Percentiles rank a stretch among this genome's conserved stretches.
phyloP scores from a whole-genome alignment of 2,329 filamentous ascomycete species.

The Bipolaris cookei region DNA sequence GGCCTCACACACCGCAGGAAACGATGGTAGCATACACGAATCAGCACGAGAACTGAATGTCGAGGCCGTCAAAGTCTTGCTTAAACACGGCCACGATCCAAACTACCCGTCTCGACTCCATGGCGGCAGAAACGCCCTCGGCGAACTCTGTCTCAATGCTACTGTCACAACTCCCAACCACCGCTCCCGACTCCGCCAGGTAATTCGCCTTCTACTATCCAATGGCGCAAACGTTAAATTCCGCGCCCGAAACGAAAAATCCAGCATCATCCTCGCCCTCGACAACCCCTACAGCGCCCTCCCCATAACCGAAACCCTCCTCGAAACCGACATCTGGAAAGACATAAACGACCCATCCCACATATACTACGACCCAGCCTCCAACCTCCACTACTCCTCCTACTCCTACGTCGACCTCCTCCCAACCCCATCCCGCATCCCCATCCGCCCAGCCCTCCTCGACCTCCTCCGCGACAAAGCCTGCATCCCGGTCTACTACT shows the following conservation, averaged over 20 bases:
- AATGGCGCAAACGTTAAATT: constrained; percentile 62
- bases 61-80: constrained; percentile 61
- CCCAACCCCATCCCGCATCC: constrained; percentile 26
- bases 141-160: constrained; percentile 66
- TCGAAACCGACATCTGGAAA: constrained; percentile 71
- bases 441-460: constrained; percentile 29
- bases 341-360: constrained; percentile 66
- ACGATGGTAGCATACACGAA: constrained; percentile 72
- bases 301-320: constrained; percentile 62
- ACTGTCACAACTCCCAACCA: constrained; percentile 51
- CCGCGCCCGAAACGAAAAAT: constrained; percentile 63
- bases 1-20: constrained; percentile 62
- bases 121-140: constrained; percentile 67
- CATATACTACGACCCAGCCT: constrained; percentile 47
- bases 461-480: constrained; percentile 45
- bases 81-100: constrained; percentile 66
- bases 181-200: constrained; percentile 44
- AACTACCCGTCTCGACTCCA: constrained; percentile 70
- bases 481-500: constrained; percentile 43
- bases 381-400: constrained; percentile 66
- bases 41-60: constrained; percentile 66
- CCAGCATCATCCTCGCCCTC: constrained; percentile 65
- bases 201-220: constrained; percentile 63
- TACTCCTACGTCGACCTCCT: constrained; percentile 64
- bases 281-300: constrained; percentile 62